These are phyloP conservation scores for Dactylis glomerata DNA, from an alignment of 176 grass and related monocot genomes.

Conservation along the genomic window DNA sequence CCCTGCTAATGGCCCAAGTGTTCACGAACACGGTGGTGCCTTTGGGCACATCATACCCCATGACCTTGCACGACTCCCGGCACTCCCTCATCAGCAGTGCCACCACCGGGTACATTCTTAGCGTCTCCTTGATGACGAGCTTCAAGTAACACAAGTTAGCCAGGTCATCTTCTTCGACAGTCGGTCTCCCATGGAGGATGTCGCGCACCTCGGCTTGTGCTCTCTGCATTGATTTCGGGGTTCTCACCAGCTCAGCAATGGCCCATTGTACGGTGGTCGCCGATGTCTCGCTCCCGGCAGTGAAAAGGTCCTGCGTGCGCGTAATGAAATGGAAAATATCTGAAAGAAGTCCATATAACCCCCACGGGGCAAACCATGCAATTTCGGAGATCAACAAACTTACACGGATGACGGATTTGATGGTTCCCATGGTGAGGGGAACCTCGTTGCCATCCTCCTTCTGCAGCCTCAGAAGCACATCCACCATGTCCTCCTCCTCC, in stretches of 20 bases:
- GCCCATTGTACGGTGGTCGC: not conserved
- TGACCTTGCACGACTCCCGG: not conserved
- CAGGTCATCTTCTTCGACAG: not conserved
- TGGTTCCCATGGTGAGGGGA: slow-evolving; percentile 1
- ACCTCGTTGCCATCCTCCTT: not conserved
- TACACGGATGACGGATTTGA: slow-evolving; percentile 30
- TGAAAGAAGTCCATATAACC: not conserved
- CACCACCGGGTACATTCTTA: not conserved
- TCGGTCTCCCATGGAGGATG: not conserved
- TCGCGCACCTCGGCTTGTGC: not conserved
- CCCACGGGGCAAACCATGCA: too few species aligned
- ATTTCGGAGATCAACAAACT: not conserved
- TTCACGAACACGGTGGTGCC: too few species aligned
- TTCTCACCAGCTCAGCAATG: not conserved
- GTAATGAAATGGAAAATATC: not conserved
- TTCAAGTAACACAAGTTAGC: not conserved
- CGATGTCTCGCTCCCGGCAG: not conserved
- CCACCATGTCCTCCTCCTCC: slow-evolving; percentile 12
- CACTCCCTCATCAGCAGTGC: not conserved
- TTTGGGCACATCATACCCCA: too few species aligned
- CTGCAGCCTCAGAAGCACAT: slow-evolving; percentile 28
- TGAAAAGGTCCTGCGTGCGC: slow-evolving; percentile 23
- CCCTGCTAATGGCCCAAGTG: too few species aligned
- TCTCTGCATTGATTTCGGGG: not conserved
- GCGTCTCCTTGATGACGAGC: not conserved